Evolutionary conservation across 1,139 yeast genomes (phyloP).

Genomic region (Spathaspora sp.): DNA sequence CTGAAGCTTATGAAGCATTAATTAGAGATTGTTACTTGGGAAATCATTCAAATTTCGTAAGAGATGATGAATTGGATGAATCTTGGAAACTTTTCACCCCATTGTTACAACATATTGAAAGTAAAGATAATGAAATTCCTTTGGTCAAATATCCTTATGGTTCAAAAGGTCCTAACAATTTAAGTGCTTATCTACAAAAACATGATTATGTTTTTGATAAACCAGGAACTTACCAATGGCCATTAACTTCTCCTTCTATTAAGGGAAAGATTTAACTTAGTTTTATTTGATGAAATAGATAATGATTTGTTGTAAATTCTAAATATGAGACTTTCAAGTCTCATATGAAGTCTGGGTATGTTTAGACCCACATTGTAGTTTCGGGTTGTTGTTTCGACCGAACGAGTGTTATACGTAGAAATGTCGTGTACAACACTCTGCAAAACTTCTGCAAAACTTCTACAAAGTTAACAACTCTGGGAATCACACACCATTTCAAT

Average conservation of each 20-base stretch:
- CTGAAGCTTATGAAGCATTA: constrained; percentile 96
- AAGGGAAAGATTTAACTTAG: constrained; percentile 21
- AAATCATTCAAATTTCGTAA: constrained; percentile 94
- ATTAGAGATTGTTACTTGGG: constrained; percentile 89
- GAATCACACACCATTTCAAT: constrained; percentile 1
- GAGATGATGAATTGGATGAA: constrained; percentile 95
- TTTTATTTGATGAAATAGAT: constrained; percentile 1
- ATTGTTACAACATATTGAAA: constrained; percentile 74
- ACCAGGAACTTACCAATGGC: constrained; percentile 76
- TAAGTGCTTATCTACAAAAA: constrained; percentile 58
- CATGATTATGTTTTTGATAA: constrained; percentile 71
- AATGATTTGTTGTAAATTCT: background rate
- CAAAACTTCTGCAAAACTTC: too few species aligned
- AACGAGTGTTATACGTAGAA: too few species aligned
- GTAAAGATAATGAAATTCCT: constrained; percentile 62
- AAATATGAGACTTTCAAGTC: too few species aligned
- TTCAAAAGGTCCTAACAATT: constrained; percentile 78
- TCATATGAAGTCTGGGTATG: background rate
- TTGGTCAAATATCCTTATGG: constrained; percentile 75
- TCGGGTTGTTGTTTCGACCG: too few species aligned
- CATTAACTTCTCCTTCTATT: constrained; percentile 62
- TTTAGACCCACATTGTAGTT: background rate
- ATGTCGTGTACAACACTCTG: too few species aligned
- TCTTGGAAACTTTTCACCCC: constrained; percentile 96
- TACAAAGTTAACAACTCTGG: too few species aligned